Conservation (phyloP, 2,329 filamentous ascomycete genomes). For the Leptographium radiaticola region DNA sequence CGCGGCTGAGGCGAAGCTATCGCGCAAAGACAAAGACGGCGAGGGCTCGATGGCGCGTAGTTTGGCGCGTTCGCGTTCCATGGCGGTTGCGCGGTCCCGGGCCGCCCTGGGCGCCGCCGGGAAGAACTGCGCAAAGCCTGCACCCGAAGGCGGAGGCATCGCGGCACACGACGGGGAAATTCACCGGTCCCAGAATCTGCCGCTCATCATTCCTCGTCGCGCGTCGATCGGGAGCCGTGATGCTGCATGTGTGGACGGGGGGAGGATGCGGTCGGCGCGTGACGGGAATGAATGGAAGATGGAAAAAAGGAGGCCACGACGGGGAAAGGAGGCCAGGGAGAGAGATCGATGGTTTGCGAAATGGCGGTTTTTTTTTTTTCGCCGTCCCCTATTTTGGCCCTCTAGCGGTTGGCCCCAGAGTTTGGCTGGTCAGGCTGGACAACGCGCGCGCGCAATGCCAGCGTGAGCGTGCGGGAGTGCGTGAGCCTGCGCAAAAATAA, state of each 20-base stretch:
- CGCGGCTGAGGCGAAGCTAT: conserved; percentile 18
- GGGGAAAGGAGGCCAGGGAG: background rate
- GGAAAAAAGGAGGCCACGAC: background rate
- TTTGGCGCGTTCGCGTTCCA: conserved; percentile 49
- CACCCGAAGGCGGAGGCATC: conserved; percentile 67
- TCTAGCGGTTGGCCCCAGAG: background rate
- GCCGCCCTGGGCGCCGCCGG: conserved; percentile 60
- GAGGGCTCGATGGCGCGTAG: conserved; percentile 26
- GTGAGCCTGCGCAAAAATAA: background rate
- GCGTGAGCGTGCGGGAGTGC: background rate
- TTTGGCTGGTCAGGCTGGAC: background rate
- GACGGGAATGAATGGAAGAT: conserved; percentile 1
- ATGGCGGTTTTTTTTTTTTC: conserved; percentile 1
- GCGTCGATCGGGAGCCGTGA: conserved; percentile 12
- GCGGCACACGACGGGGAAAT: conserved; percentile 24
- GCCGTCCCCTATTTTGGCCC: background rate
- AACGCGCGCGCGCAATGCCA: background rate
- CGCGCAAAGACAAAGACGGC: conserved; percentile 18
- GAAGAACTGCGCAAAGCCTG: conserved; percentile 79
- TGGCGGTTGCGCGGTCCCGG: conserved; percentile 35
- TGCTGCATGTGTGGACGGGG: conserved; percentile 22
- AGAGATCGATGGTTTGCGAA: background rate
- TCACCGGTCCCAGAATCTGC: conserved; percentile 38
- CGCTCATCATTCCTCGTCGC: conserved; percentile 41
- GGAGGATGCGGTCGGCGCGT: background rate